Evolutionary conservation across 1,284 basidiomycete genomes (phyloP).

Genomic region (Ceratorhiza oryzae-sativae): DNA sequence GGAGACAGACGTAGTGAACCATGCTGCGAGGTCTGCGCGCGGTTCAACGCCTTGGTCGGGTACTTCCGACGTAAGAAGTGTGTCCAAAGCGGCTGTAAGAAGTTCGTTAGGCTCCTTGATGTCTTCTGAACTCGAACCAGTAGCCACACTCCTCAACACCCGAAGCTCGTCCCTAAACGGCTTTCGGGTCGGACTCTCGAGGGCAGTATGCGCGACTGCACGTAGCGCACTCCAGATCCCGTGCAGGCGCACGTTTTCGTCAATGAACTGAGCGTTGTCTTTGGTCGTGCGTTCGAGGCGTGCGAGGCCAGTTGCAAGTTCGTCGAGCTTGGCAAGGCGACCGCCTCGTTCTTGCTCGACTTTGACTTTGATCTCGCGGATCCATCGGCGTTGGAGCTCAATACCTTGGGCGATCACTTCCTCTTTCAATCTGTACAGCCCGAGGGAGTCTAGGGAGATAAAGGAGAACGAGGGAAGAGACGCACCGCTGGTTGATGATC

Average conservation of each 20-base stretch:
- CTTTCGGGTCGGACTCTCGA: constrained; percentile 67
- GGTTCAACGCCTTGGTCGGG: constrained; percentile 90
- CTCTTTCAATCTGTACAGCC: constrained; percentile 76
- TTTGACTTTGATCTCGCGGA: constrained; percentile 92
- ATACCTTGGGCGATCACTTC: constrained; percentile 97
- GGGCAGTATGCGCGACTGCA: constrained; percentile 62
- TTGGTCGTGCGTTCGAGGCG: constrained; percentile 89
- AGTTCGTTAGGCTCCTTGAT: constrained; percentile 56
- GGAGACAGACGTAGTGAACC: constrained; percentile 87
- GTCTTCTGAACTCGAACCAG: constrained; percentile 20
- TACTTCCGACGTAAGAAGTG: constrained; percentile 75
- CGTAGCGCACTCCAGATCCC: constrained; percentile 79
- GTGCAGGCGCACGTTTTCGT: constrained; percentile 89
- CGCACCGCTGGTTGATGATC: constrained; percentile 91
- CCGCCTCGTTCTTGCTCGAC: constrained; percentile 98
- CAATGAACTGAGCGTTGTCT: constrained; percentile 88
- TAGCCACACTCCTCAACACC: constrained; percentile 76
- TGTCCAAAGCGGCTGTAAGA: constrained; percentile 70
- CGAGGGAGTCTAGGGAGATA: background rate
- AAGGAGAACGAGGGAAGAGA: background rate
- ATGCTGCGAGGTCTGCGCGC: constrained; percentile 84
- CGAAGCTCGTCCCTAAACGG: constrained; percentile 92
- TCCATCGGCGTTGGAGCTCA: constrained; percentile 96
- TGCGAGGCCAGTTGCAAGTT: constrained; percentile 89
- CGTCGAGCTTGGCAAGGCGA: constrained; percentile 92